A percentile compares a stretch with the other conserved stretches of the same genome.
phyloP scores from a whole-genome alignment of 2,329 filamentous ascomycete genomes.

The Aureobasidium sp. region DNA sequence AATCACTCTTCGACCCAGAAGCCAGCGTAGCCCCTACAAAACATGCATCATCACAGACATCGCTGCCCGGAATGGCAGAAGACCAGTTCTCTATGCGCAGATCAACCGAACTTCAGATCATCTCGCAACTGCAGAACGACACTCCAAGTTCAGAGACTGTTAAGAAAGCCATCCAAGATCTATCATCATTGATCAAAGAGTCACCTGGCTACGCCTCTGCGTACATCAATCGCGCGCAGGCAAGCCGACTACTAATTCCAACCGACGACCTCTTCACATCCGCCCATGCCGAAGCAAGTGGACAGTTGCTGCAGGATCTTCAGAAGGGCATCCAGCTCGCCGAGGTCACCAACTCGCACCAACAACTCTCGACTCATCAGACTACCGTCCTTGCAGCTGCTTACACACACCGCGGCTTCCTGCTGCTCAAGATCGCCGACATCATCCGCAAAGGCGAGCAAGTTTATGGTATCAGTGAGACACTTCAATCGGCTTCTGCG shows the following conservation, averaged over 20 bases:
- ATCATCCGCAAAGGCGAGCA: slow-evolving; percentile 15
- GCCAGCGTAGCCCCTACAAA: slow-evolving; percentile 27
- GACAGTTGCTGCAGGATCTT: slow-evolving; percentile 31
- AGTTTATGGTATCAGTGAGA: slow-evolving; percentile 8
- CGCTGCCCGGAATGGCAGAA: slow-evolving; percentile 9
- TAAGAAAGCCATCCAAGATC: neutral
- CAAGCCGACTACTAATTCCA: slow-evolving; percentile 42
- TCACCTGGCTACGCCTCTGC: slow-evolving; percentile 64
- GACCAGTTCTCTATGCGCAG: slow-evolving; percentile 1
- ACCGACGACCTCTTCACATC: slow-evolving; percentile 14
- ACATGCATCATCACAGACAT: slow-evolving; percentile 1
- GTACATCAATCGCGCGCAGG: slow-evolving; percentile 67
- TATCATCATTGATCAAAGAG: slow-evolving; percentile 44
- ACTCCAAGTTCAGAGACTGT: neutral
- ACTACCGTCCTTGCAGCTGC: slow-evolving; percentile 62
- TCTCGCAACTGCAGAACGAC: neutral
- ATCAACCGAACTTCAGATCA: slow-evolving; percentile 4
- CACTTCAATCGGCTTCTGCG: slow-evolving; percentile 20
- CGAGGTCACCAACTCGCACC: slow-evolving; percentile 45
- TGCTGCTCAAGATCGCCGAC: slow-evolving; percentile 36
- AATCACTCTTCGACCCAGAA: slow-evolving; percentile 36
- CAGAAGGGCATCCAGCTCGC: slow-evolving; percentile 50
- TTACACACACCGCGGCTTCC: slow-evolving; percentile 59
- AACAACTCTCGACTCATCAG: slow-evolving; percentile 54
- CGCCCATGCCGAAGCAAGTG: slow-evolving; percentile 1